Conservation (phyloP, 176 grass and related monocot species). For the Aechmea fasciata region DNA sequence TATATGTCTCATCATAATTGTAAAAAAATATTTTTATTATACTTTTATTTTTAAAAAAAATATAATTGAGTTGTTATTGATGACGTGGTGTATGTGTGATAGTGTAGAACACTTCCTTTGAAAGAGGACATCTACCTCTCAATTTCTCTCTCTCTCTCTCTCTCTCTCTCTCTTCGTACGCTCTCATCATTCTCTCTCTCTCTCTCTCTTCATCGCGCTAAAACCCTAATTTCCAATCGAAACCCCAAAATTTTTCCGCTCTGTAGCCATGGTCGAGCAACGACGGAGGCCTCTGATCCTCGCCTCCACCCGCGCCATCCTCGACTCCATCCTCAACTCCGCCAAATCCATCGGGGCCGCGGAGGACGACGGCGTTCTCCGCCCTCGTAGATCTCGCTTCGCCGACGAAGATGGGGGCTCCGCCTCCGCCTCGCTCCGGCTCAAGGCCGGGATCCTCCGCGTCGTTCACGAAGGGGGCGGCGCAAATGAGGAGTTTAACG, state of each 20-base stretch:
- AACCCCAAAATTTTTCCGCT: neutral
- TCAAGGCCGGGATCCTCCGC: slow-evolving; percentile 59
- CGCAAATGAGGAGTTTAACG: slow-evolving; percentile 33
- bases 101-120: too few species aligned
- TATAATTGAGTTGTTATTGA: too few species aligned
- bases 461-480: slow-evolving; percentile 19
- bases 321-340: slow-evolving; percentile 52
- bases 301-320: slow-evolving; percentile 54
- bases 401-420: neutral
- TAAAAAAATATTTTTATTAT: too few species aligned
- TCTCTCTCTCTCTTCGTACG: neutral
- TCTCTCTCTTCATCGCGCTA: neutral
- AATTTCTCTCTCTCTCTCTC: neutral
- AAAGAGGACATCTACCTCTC: neutral
- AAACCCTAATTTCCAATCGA: neutral
- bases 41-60: too few species aligned
- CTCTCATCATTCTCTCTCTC: neutral
- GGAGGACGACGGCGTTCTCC: neutral
- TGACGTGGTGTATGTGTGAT: too few species aligned
- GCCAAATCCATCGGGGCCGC: slow-evolving; percentile 13
- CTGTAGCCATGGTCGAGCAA: slow-evolving; percentile 43
- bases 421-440: slow-evolving; percentile 29
- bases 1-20: too few species aligned
- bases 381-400: neutral
- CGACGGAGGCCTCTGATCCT: slow-evolving; percentile 72